These are phyloP conservation scores for Iberis pinnata DNA, from an alignment of 345 rosid genomes.

Conservation along the genomic window DNA sequence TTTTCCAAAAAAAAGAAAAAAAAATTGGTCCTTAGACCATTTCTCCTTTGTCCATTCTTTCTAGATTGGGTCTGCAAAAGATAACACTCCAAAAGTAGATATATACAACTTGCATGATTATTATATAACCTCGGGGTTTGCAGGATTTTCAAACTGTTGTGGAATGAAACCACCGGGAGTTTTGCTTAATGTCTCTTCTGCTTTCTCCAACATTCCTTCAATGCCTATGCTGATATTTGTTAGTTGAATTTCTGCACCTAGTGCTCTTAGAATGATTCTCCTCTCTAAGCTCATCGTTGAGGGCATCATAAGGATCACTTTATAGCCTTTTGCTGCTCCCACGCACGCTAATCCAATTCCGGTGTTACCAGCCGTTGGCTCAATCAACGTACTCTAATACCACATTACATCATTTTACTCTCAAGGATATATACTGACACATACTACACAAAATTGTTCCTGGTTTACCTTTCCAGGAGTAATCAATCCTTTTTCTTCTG, in stretches of 20 bases:
- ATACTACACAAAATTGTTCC: constrained; percentile 24
- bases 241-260: constrained; percentile 78
- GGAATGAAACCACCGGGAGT: constrained; percentile 78
- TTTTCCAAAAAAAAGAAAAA: too few species aligned
- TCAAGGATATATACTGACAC: too few species aligned
- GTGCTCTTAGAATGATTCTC: constrained; percentile 82
- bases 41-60: too few species aligned
- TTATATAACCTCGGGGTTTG: constrained; percentile 76
- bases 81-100: too few species aligned
- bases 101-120: too few species aligned
- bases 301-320: constrained; percentile 81
- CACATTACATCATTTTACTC: too few species aligned
- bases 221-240: constrained; percentile 85
- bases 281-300: constrained; percentile 89
- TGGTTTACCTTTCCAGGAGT: constrained; percentile 82
- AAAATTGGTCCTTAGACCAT: too few species aligned
- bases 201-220: constrained; percentile 91
- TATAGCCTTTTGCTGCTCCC: constrained; percentile 83
- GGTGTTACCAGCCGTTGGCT: constrained; percentile 92
- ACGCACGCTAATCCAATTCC: constrained; percentile 88
- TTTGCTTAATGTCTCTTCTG: constrained; percentile 65
- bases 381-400: constrained; percentile 74
- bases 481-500: constrained; percentile 65
- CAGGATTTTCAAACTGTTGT: constrained; percentile 84
- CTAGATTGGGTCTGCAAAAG: too few species aligned